Percentiles rank a stretch among this genome's conserved stretches.
These are phyloP conservation scores for Byssoonygena ceratinophila DNA, from an alignment of 2,329 filamentous ascomycete genomes.

Conservation along the genomic window DNA sequence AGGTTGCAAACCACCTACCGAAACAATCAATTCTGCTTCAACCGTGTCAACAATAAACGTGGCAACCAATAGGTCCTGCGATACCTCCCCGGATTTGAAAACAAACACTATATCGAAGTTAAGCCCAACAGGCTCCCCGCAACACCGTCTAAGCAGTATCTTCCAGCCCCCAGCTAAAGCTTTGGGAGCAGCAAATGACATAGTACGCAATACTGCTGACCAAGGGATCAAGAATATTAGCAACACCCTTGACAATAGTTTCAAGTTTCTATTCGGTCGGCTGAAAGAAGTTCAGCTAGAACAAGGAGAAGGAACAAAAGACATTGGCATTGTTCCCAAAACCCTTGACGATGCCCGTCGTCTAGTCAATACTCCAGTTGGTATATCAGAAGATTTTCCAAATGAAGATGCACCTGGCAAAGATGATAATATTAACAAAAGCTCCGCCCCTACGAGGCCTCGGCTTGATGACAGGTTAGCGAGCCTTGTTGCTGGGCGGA, in stretches of 20 bases:
- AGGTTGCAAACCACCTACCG: neutral
- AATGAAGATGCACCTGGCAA: conserved; percentile 46
- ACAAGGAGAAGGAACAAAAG: conserved; percentile 38
- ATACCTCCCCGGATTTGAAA: conserved; percentile 17
- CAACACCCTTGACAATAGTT: conserved; percentile 79
- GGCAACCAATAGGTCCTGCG: neutral
- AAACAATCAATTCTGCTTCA: neutral
- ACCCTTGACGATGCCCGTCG: conserved; percentile 88
- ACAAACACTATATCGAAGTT: conserved; percentile 22
- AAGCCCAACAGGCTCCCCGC: conserved; percentile 42
- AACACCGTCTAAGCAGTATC: conserved; percentile 70
- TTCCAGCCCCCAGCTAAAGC: conserved; percentile 75
- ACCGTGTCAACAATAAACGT: neutral
- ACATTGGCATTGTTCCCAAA: conserved; percentile 58
- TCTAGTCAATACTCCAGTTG: conserved; percentile 54
- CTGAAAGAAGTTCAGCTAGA: conserved; percentile 56
- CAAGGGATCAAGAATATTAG: conserved; percentile 87
- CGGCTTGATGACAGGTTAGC: conserved; percentile 56
- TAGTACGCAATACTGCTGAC: conserved; percentile 77
- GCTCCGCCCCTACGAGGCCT: conserved; percentile 28
- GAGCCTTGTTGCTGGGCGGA: conserved; percentile 59
- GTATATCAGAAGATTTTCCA: conserved; percentile 41
- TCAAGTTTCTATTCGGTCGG: conserved; percentile 84
- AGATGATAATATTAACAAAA: conserved; percentile 29
- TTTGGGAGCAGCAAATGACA: conserved; percentile 71